Conservation (phyloP, 2,329 filamentous ascomycete genomes). For the Claviceps capensis region DNA sequence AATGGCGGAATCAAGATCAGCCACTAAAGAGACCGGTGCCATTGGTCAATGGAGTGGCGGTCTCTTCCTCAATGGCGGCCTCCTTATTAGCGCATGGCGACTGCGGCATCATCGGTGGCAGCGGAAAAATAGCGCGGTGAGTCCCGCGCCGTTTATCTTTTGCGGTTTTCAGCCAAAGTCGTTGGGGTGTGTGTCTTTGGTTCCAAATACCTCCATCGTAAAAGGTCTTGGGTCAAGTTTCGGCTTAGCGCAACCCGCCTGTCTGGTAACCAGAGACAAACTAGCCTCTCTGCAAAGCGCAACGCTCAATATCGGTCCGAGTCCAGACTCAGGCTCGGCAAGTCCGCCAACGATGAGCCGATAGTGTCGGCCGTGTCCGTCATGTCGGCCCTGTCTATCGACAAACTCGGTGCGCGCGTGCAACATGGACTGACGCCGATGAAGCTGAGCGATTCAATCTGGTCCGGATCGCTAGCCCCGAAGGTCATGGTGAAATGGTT, state of each 20-base stretch:
- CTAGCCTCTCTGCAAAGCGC: background rate
- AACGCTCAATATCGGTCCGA: slow-evolving; percentile 7
- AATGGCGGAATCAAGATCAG: too few species aligned
- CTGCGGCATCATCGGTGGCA: too few species aligned
- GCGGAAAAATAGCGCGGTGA: too few species aligned
- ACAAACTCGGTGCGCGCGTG: slow-evolving; percentile 24
- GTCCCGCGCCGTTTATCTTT: too few species aligned
- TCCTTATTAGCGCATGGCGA: too few species aligned
- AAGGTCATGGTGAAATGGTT: slow-evolving; percentile 32
- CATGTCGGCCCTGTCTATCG: slow-evolving; percentile 12
- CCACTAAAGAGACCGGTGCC: too few species aligned
- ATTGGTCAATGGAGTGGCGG: too few species aligned
- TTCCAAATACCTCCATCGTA: background rate
- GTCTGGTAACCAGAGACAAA: background rate
- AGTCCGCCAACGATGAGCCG: slow-evolving; percentile 4
- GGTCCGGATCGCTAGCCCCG: slow-evolving; percentile 22
- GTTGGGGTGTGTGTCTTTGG: too few species aligned
- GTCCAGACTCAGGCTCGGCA: slow-evolving; percentile 6
- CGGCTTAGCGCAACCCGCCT: background rate
- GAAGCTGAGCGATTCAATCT: slow-evolving; percentile 21
- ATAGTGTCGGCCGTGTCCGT: slow-evolving; percentile 11
- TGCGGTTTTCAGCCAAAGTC: too few species aligned
- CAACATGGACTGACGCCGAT: slow-evolving; percentile 30
- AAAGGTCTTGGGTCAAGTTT: background rate
- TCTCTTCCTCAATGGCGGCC: too few species aligned